Evolutionary conservation across 2,329 filamentous ascomycete genomes (phyloP), one percentile per base, ranked within the genome.

Genomic region (Tympanopsis confertula): DNA sequence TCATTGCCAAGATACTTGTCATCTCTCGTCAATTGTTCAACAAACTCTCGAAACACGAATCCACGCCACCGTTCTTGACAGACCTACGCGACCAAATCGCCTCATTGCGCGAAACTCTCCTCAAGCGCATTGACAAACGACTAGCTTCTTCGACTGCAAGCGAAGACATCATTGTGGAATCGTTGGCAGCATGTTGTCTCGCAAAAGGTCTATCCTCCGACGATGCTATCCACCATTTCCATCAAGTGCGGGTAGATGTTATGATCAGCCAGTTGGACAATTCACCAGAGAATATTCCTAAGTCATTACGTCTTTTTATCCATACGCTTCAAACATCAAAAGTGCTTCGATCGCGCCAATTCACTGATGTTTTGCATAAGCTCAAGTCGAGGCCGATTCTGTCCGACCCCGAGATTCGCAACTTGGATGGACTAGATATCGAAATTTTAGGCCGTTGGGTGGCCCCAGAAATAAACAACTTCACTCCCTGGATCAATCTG

Each of bases 211-310:
- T 73, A 4, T 70, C 74, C 1, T 69, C 74, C 0, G 67, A 69
- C 29, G 75, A 81, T 48, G 72, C 74, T 0, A 56, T 82, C 24
- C 60, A 66, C 4, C 71, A 80, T 54, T 78, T 82, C 45, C 67
- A 78, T 42, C 63, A 69, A 41, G 60, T 76, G 14, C 66, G 78
- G 18, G 55, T 69, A 33, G 66, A 71, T 19, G 63, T 64, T 35
- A 63, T 81, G 10, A 15, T 12, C 12, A 33, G 15, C 15, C 30
- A 13, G 15, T 15, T 33, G 7, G 30, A 33, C 12, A 7, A 7
- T 13, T 33, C 30, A 7, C 10, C 10, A 10, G 30, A 33, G 15
- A 33, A 33, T 17, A 15, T 33, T 10, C 15, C 15, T 10, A 33
- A 33, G 12, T 10, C 30, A 12, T 18, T 33, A 7, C 15, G 7